A percentile compares a stretch with the other conserved stretches of the same genome.
phyloP scores from a whole-genome alignment of 192 early-diverging fungal species.

The Backusella westeae region DNA sequence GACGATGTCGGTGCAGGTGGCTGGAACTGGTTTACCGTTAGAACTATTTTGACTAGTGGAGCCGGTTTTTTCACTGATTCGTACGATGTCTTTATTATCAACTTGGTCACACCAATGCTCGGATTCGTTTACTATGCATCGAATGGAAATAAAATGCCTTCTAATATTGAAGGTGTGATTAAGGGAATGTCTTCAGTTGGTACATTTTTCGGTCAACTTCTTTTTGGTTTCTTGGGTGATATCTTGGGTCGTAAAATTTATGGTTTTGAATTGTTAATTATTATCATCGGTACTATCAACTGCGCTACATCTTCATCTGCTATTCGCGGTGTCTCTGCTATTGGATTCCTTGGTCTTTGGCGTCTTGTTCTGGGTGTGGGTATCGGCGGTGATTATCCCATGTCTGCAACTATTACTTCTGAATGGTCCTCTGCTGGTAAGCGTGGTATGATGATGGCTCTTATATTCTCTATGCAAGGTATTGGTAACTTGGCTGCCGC shows the following conservation, averaged over 20 bases:
- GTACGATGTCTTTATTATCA: constrained; percentile 96
- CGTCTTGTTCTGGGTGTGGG: constrained; percentile 92
- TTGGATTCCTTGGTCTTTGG: constrained; percentile 81
- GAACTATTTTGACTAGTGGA: constrained; percentile 65
- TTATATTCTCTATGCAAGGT: constrained; percentile 91
- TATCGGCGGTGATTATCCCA: constrained; percentile 94
- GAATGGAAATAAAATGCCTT: constrained; percentile 55
- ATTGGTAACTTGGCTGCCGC: constrained; percentile 84
- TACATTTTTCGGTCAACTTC: constrained; percentile 83
- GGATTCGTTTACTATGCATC: constrained; percentile 63
- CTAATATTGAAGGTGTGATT: constrained; percentile 71
- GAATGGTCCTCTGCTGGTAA: constrained; percentile 82
- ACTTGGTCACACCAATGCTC: constrained; percentile 87
- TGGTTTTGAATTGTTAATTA: constrained; percentile 86
- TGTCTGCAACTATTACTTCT: constrained; percentile 86
- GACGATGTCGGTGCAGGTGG: constrained; percentile 25
- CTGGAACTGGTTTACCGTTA: constrained; percentile 63
- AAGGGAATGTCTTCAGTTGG: constrained; percentile 84
- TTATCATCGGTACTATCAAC: constrained; percentile 82
- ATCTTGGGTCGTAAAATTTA: constrained; percentile 86
- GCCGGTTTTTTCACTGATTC: constrained; percentile 91
- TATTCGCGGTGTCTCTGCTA: constrained; percentile 65
- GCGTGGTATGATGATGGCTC: constrained; percentile 66
- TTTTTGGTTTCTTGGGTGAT: constrained; percentile 84
- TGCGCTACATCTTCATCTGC: constrained; percentile 70